Conservation (phyloP, 345 rosid species). For the Lepidium sativum region DNA sequence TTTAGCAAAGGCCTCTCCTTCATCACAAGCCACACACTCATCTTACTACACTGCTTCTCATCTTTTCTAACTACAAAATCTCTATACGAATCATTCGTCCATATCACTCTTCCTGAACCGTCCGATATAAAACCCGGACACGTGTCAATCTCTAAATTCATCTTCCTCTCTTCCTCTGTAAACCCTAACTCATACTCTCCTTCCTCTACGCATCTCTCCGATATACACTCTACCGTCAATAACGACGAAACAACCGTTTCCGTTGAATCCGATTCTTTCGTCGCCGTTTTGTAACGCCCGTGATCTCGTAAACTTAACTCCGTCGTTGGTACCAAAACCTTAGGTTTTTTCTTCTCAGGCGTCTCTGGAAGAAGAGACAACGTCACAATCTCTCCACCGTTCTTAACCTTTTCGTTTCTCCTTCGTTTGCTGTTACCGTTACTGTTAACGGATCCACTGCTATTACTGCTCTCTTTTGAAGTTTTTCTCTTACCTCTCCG, state of each 20-base stretch:
- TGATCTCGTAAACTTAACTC: not conserved
- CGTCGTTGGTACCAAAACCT: not conserved
- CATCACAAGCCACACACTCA: slow-evolving; percentile 57
- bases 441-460: slow-evolving; percentile 19
- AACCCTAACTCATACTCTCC: slow-evolving; percentile 35
- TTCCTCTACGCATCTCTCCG: slow-evolving; percentile 43
- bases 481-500: slow-evolving; percentile 30
- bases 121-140: slow-evolving; percentile 82
- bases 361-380: slow-evolving; percentile 60
- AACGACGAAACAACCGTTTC: slow-evolving; percentile 26
- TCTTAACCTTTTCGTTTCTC: slow-evolving; percentile 25
- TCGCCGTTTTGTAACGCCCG: slow-evolving; percentile 13
- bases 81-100: slow-evolving; percentile 57
- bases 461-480: slow-evolving; percentile 27
- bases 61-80: slow-evolving; percentile 35
- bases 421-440: slow-evolving; percentile 19
- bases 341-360: slow-evolving; percentile 27
- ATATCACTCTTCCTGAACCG: slow-evolving; percentile 47
- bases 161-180: slow-evolving; percentile 48
- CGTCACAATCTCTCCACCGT: slow-evolving; percentile 28
- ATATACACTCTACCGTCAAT: slow-evolving; percentile 58
- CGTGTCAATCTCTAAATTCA: slow-evolving; percentile 49
- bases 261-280: slow-evolving; percentile 6
- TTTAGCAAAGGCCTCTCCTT: slow-evolving; percentile 31
- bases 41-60: not conserved